Conservation (phyloP, 2,329 filamentous ascomycete genomes). For the Arthrobotrys iridis region DNA sequence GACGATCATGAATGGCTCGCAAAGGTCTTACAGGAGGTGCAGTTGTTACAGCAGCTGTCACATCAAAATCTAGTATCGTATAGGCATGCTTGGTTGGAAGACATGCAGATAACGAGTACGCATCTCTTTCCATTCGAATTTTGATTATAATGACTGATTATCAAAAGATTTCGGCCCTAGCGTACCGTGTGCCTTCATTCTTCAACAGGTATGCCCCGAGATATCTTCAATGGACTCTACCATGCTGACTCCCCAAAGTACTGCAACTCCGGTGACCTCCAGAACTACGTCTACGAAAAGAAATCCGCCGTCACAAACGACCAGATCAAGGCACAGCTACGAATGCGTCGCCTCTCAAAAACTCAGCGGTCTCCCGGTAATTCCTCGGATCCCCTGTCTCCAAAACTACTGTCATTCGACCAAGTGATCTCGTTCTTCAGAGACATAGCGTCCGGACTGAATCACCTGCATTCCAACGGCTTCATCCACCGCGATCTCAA, state of each 20-base stretch:
- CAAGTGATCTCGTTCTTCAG: slow-evolving; percentile 97
- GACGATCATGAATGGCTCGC: slow-evolving; percentile 95
- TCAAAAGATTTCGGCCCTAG: slow-evolving; percentile 77
- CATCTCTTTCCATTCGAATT: slow-evolving; percentile 18
- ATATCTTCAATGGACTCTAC: neutral
- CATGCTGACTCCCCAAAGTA: slow-evolving; percentile 65
- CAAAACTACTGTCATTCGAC: slow-evolving; percentile 76
- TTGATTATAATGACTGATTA: slow-evolving; percentile 26
- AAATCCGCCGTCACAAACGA: slow-evolving; percentile 73
- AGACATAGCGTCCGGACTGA: slow-evolving; percentile 90
- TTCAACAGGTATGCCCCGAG: slow-evolving; percentile 73
- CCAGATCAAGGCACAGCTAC: slow-evolving; percentile 77
- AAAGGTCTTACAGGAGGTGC: slow-evolving; percentile 92
- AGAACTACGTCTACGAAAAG: slow-evolving; percentile 78
- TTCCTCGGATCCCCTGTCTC: slow-evolving; percentile 58
- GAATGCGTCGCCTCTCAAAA: slow-evolving; percentile 81
- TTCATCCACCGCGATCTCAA: slow-evolving; percentile 98
- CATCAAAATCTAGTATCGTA: slow-evolving; percentile 97
- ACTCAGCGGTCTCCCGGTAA: slow-evolving; percentile 69
- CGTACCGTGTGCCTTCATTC: slow-evolving; percentile 93
- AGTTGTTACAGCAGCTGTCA: slow-evolving; percentile 87
- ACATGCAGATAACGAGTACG: slow-evolving; percentile 75
- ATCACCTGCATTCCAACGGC: slow-evolving; percentile 86
- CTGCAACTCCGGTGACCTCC: slow-evolving; percentile 91
- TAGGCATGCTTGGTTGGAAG: slow-evolving; percentile 95